phyloP scores from a whole-genome alignment of 768 basidiomycete species.

The Boletus bicolor region DNA sequence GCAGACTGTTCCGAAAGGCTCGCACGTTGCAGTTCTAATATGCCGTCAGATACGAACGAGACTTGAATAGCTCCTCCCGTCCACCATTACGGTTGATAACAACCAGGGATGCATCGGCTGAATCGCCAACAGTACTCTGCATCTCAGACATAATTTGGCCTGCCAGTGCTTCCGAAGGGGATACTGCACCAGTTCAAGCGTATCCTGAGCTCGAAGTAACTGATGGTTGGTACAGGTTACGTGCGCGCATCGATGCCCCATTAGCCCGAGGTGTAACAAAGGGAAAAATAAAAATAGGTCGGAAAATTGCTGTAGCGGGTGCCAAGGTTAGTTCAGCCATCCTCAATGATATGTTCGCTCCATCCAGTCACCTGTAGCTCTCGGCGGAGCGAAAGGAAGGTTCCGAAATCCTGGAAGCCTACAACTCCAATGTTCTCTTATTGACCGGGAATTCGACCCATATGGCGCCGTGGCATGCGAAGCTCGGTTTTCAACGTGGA shows the following conservation, averaged over 20 bases:
- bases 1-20: constrained; percentile 9
- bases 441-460: constrained; percentile 85
- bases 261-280: constrained; percentile 66
- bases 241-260: constrained; percentile 70
- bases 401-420: constrained; percentile 78
- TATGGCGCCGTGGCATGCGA: constrained; percentile 83
- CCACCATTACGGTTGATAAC: constrained; percentile 79
- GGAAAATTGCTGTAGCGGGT: constrained; percentile 79
- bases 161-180: constrained; percentile 34
- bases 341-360: background rate
- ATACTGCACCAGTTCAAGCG: constrained; percentile 36
- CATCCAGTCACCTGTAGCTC: constrained; percentile 43
- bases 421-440: constrained; percentile 59
- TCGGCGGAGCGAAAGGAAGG: constrained; percentile 71
- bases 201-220: constrained; percentile 81
- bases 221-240: constrained; percentile 94
- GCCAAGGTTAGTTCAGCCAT: constrained; percentile 57
- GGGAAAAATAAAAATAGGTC: constrained; percentile 68
- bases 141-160: constrained; percentile 70
- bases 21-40: background rate
- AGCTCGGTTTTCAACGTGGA: constrained; percentile 70
- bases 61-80: constrained; percentile 72
- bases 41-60: constrained; percentile 75
- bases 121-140: constrained; percentile 80
- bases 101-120: constrained; percentile 77